These are phyloP conservation scores for Penicillium corylophilum DNA, from an alignment of 2,329 filamentous ascomycete genomes.

Conservation along the genomic window DNA sequence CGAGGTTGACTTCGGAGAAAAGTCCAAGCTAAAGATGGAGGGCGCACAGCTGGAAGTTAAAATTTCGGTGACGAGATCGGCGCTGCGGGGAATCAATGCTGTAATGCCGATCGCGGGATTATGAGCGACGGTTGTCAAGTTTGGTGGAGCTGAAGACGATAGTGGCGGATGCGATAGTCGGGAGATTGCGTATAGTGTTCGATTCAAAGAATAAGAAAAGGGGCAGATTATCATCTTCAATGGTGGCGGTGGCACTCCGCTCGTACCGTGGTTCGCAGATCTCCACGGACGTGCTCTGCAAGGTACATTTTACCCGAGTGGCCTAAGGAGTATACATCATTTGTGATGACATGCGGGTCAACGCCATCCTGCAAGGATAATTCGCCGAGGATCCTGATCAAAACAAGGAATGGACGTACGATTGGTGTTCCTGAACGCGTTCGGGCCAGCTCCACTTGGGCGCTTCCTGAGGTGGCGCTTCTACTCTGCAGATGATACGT, in stretches of 20 bases:
- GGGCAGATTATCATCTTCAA: conserved; percentile 14
- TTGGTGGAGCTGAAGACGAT: conserved; percentile 5
- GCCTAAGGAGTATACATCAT: background rate
- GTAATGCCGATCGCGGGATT: conserved; percentile 17
- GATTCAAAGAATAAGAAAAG: background rate
- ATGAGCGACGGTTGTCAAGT: conserved; percentile 6
- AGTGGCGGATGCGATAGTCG: background rate
- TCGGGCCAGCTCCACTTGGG: conserved; percentile 10
- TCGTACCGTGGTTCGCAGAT: conserved; percentile 15
- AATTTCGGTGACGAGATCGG: conserved; percentile 19
- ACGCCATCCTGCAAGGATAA: background rate
- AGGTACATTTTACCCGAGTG: conserved; percentile 8
- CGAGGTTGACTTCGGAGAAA: background rate
- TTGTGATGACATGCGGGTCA: background rate
- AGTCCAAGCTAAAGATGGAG: background rate
- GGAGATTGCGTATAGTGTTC: background rate
- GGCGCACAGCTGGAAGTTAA: conserved; percentile 5
- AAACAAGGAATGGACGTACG: background rate
- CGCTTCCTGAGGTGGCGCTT: conserved; percentile 11
- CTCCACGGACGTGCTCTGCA: conserved; percentile 12
- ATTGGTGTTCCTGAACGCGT: background rate
- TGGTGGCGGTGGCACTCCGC: conserved; percentile 11
- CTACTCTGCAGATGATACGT: conserved; percentile 3
- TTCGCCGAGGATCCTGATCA: background rate
- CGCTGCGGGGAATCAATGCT: conserved; percentile 20